Conservation (phyloP, 139 green algal species). For the Micractinium conductrix region DNA sequence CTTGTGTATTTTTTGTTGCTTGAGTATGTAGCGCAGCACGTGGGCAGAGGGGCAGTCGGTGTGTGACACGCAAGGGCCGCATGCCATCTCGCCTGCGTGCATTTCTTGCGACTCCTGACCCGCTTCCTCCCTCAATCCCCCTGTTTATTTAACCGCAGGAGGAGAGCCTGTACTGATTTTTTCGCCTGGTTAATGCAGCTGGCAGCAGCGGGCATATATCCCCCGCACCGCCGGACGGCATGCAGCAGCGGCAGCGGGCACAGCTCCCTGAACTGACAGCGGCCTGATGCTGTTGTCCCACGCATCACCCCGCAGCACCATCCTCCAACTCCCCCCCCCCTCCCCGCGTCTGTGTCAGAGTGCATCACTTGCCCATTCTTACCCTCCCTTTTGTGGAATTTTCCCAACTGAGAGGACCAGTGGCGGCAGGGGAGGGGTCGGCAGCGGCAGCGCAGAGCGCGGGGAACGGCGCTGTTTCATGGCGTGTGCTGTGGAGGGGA, state of each 20-base stretch:
- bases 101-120: background rate
- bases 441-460: no score
- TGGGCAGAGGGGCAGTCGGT: background rate
- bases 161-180: slow-evolving; percentile 11
- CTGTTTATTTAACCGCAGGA: background rate
- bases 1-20: background rate
- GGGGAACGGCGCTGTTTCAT: no score
- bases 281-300: background rate
- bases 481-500: no score
- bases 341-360: background rate
- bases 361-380: background rate
- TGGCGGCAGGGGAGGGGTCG: no score
- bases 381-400: background rate
- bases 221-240: background rate
- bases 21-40: background rate
- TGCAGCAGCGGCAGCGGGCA: background rate
- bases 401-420: no score
- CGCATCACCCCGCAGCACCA: background rate
- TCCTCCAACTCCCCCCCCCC: background rate
- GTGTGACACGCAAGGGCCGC: background rate
- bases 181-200: background rate
- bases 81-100: background rate
- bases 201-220: background rate
- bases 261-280: background rate
- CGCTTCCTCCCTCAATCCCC: background rate